Evolutionary conservation across 139 green algal species (phyloP).

Genomic region (Zygnema cylindricum): DNA sequence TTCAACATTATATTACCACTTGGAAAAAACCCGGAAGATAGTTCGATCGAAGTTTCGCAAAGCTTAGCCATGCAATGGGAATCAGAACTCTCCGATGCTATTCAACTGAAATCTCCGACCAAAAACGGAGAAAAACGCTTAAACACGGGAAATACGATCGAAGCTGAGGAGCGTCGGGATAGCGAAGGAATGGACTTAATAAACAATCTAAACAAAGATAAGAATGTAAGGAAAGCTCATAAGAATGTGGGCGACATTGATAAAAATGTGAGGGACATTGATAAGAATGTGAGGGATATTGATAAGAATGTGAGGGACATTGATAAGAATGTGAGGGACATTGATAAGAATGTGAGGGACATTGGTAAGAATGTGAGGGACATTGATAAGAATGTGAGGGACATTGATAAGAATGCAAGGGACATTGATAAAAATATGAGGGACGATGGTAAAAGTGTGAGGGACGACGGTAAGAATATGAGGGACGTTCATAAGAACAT

Average conservation of each 20-base stretch:
- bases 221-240: too few species aligned
- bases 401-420: background rate
- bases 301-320: too few species aligned
- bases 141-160: too few species aligned
- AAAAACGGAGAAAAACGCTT: background rate
- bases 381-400: background rate
- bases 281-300: too few species aligned
- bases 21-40: background rate
- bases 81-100: background rate
- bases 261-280: too few species aligned
- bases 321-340: too few species aligned
- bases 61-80: conserved; percentile 2
- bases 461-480: background rate
- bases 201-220: too few species aligned
- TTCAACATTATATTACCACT: background rate
- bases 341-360: too few species aligned
- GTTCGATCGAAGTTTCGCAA: background rate
- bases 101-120: background rate
- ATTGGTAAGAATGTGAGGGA: background rate
- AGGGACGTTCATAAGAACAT: background rate
- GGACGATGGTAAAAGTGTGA: background rate
- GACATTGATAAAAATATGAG: background rate
- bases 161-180: too few species aligned
- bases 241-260: too few species aligned
- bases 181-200: too few species aligned